These are phyloP conservation scores for Ampelocalamus luodianensis DNA, from an alignment of 176 grass and related monocot species.

Conservation along the genomic window DNA sequence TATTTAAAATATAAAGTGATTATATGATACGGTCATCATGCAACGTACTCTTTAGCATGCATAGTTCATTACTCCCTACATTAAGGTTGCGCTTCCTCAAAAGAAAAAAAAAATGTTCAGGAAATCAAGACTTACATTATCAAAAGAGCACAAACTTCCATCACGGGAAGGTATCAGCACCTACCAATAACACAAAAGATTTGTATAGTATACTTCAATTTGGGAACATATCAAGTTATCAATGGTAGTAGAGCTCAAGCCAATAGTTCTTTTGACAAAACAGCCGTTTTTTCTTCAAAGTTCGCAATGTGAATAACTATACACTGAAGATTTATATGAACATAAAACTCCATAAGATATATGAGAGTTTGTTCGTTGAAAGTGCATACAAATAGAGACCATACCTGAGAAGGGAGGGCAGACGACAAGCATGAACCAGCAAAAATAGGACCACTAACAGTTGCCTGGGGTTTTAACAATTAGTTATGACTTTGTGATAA, in stretches of 20 bases:
- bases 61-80: neutral
- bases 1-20: neutral
- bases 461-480: constrained; percentile 52
- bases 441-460: constrained; percentile 90
- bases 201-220: constrained; percentile 26
- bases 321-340: neutral
- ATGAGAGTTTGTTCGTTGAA: neutral
- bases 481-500: constrained; percentile 24
- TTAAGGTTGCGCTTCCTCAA: neutral
- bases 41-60: constrained; percentile 20
- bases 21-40: neutral
- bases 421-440: constrained; percentile 78
- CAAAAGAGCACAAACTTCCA: constrained; percentile 79
- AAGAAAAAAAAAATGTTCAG: neutral
- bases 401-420: constrained; percentile 71
- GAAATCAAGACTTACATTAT: constrained; percentile 65
- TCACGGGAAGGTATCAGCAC: constrained; percentile 73
- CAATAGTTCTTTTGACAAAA: neutral
- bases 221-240: neutral
- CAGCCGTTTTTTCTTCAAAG: neutral
- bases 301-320: constrained; percentile 1
- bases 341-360: neutral
- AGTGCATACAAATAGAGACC: constrained; percentile 28
- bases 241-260: neutral
- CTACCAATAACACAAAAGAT: constrained; percentile 48